Conservation (phyloP, 495 filamentous ascomycete species). For the Daldinia grandis region DNA sequence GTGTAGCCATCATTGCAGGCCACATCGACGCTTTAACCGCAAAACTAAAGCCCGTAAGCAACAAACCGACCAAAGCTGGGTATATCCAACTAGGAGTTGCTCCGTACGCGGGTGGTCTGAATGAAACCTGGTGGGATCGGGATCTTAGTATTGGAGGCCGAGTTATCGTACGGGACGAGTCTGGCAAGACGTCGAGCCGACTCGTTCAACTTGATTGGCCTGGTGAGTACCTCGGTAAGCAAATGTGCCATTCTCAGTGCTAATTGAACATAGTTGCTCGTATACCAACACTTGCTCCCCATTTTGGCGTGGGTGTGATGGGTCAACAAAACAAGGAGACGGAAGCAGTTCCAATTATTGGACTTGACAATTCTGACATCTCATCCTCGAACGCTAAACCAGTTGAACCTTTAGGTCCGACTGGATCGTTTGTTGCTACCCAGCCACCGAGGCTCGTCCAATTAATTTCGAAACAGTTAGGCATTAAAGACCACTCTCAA, state of each 20-base stretch:
- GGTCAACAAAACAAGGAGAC: slow-evolving; percentile 90
- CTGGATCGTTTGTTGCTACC: slow-evolving; percentile 74
- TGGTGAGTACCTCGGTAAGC: slow-evolving; percentile 49
- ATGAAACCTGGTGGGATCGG: slow-evolving; percentile 92
- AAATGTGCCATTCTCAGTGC: slow-evolving; percentile 2
- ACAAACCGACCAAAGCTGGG: slow-evolving; percentile 78
- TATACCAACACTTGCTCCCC: slow-evolving; percentile 91
- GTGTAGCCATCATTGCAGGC: slow-evolving; percentile 79
- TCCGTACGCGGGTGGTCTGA: slow-evolving; percentile 87
- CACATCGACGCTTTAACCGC: slow-evolving; percentile 94
- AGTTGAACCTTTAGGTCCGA: slow-evolving; percentile 51
- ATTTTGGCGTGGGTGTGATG: slow-evolving; percentile 83
- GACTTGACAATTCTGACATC: slow-evolving; percentile 78
- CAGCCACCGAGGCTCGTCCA: slow-evolving; percentile 87
- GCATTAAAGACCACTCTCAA: slow-evolving; percentile 69
- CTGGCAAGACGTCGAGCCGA: slow-evolving; percentile 81
- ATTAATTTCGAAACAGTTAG: slow-evolving; percentile 78
- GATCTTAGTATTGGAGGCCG: slow-evolving; percentile 90
- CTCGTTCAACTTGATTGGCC: slow-evolving; percentile 94
- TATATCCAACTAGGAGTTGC: slow-evolving; percentile 92
- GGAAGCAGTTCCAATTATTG: slow-evolving; percentile 92
- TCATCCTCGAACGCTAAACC: slow-evolving; percentile 44
- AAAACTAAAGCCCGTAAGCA: slow-evolving; percentile 87
- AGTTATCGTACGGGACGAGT: slow-evolving; percentile 79
- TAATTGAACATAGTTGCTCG: slow-evolving; percentile 68